Base-by-base conservation (phyloP, 176 grass and related monocot species). In the Leersia perrieri region DNA sequence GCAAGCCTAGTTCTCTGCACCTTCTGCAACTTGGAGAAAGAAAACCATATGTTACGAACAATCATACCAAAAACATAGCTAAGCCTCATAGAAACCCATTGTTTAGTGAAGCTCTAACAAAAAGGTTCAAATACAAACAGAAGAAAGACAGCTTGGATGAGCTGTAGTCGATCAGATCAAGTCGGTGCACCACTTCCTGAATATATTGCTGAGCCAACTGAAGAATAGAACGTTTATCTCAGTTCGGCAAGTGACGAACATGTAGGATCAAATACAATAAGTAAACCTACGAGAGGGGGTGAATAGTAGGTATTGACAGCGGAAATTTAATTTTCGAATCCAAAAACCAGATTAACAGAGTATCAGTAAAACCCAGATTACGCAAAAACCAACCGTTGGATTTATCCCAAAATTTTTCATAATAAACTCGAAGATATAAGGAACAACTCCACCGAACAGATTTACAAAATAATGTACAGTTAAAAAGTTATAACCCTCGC, bases 11-110 rank as follows among this genome's bases (percentile, higher is more conserved):
- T 89, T 77, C 78, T 89, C 83, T 67, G 82, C 72, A 86, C 78
- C 78, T 63, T 30, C 3, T 39, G 72, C 88, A 82, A 89, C 72
- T 89, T 85, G 83, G 72, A 30, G 66, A 89, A 85, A 89, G 38
- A 72, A 77, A 89, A 72, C 15, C 5, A 13, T 66, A 4, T 23
- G 77, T 12, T 53, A 53, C 20, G 49, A 53, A 53, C 20, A 53
- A 53, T 53, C 49, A 53, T 53, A 53, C 49, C 49, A 53, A 53
- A 53, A 20, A 1, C 49, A 53, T 53, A n/a, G 49, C 18, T 53
- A 53, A 53, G 20, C 49, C 49, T 53, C 20, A 53, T 53, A 15
- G 20, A 53, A 53, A 53, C 49, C 16, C 16, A 53, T 53, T 53
- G 49, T 53, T 53, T 53, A 53, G 49, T 53, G 20, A 14, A 53